Evolutionary conservation across 106 monocot species (phyloP), one percentile per base, ranked within the genome.

Genomic region (Chionographis japonica): DNA sequence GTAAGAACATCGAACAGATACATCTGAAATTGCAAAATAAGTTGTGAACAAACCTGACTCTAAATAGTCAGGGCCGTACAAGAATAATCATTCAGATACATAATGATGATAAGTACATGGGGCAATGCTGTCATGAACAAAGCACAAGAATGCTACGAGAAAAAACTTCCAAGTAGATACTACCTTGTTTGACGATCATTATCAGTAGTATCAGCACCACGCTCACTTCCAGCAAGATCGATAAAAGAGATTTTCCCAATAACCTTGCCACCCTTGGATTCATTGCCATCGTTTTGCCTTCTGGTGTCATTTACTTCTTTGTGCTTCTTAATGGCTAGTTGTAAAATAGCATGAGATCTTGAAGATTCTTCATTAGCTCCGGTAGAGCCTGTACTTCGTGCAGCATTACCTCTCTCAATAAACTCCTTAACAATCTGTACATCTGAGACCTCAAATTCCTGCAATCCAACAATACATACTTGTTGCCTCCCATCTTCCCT

Each of bases 341-440:
- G 93, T 51, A 93, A 72, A 56, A 93, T 93, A 56, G 93, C 93
- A 77, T 93, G 93, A 37, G 88, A 89, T 65, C 93, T 78, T 53
- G 93, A 93, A 56, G 93, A 93, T 67, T 93, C 93, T 68, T 93
- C 93, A 70, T 93, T 93, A 46, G 93, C 93, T 56, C 93, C 93
- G 6, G 93, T 93, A 43, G 89, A 84, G 8, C 93, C 93, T 55
- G 93, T 93, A 56, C 86, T 88, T 68, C 93, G 72, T 14, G 83
- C 71, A 58, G 83, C 72, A 79, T 89, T 93, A 27, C 93, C 93
- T 68, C 82, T 93, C 73, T 93, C 89, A 69, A 93, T 93, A 52
- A 81, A 83, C 61, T 93, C 93, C 54, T 72, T 82, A 50, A 93
- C 86, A 58, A 86, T 72, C n/a, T 86, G 81, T 9, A 93, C 89